Percentiles rank a stretch among this genome's conserved stretches.
Conservation (phyloP, 352 stramenopile species). For the Elongisporangium anandrum region DNA sequence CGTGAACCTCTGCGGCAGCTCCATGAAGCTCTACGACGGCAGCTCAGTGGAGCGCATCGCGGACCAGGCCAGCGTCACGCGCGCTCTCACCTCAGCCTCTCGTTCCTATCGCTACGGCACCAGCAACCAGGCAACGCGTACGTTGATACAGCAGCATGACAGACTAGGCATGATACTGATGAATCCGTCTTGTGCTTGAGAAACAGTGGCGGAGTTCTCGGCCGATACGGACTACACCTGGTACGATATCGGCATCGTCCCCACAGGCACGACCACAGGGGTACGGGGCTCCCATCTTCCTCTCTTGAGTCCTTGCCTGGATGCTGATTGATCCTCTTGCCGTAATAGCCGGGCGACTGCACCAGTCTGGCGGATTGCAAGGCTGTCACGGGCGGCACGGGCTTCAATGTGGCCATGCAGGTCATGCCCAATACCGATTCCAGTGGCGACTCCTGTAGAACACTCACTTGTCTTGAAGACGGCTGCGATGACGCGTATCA, state of each 20-base stretch:
- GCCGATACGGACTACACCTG: conserved; percentile 24
- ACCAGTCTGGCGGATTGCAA: conserved; percentile 50
- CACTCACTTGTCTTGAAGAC: conserved; percentile 45
- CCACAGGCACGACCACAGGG: conserved; percentile 15
- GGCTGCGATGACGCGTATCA: conserved; percentile 62
- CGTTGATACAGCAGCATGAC: conserved; percentile 4
- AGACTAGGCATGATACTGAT: too few species aligned
- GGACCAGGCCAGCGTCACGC: conserved; percentile 7
- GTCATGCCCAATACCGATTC: conserved; percentile 24
- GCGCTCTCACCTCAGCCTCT: conserved; percentile 16
- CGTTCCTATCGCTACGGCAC: conserved; percentile 47
- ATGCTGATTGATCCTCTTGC: not conserved
- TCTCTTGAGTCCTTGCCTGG: not conserved
- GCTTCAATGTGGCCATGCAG: conserved; percentile 68
- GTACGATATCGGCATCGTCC: conserved; percentile 47
- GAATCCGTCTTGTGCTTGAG: not conserved
- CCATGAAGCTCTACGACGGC: conserved; percentile 30
- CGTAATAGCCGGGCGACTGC: conserved; percentile 35
- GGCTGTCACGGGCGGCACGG: conserved; percentile 34
- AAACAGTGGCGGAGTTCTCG: conserved; percentile 41
- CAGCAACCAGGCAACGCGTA: conserved; percentile 44
- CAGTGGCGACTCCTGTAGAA: conserved; percentile 18
- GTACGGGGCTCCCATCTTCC: conserved; percentile 23
- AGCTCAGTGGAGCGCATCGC: conserved; percentile 16
- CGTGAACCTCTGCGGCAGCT: conserved; percentile 32